Evolutionary conservation across 2,329 filamentous ascomycete species (phyloP).

Genomic region (Myriosclerotinia curreyana): DNA sequence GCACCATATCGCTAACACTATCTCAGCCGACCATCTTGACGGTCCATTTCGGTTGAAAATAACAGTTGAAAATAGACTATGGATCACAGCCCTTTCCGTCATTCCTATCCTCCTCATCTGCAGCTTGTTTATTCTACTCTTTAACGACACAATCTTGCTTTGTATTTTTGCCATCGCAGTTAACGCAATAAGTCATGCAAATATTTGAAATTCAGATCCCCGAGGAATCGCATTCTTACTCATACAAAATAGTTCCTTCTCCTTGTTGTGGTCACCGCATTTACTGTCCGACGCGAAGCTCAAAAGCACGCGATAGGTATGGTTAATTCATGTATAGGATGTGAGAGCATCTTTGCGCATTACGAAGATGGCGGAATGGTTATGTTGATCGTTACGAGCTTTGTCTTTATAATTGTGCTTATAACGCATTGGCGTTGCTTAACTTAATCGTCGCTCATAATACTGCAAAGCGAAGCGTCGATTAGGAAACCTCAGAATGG

Average conservation of each 20-base stretch:
- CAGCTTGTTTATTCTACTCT: not conserved
- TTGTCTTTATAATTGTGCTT: not conserved
- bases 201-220: not conserved
- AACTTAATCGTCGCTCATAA: no score
- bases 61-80: not conserved
- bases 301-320: not conserved
- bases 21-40: not conserved
- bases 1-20: not conserved
- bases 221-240: not conserved
- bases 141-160: not conserved
- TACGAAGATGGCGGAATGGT: not conserved
- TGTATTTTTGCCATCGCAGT: not conserved
- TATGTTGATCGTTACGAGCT: not conserved
- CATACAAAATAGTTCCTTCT: not conserved
- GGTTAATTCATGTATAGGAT: not conserved
- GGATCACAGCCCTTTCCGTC: not conserved
- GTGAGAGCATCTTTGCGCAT: not conserved
- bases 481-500: no score
- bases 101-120: not conserved
- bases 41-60: not conserved
- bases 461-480: no score
- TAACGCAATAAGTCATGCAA: not conserved
- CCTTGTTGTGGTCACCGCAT: not conserved
- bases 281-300: not conserved
- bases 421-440: rapidly evolving